Evolutionary conservation across 2,329 filamentous ascomycete genomes (phyloP), one percentile per base, ranked within the genome.

Genomic region (Aspergillus sp.): DNA sequence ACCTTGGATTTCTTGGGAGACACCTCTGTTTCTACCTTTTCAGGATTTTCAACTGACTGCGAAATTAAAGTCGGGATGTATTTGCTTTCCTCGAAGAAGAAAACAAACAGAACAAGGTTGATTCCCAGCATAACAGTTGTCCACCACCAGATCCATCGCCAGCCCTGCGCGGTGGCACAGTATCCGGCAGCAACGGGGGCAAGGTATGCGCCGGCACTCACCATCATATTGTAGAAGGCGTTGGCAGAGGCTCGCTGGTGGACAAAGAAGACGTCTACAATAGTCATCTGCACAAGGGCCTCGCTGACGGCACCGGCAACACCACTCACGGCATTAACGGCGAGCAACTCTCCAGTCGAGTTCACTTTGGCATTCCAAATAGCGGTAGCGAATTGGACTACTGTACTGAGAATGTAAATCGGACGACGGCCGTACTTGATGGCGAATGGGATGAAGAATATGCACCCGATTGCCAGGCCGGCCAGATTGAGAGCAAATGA

Each of bases 111-210:
- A 2, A 82, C 1, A 0, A 80, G 57, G 9, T 71, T 69, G 23
- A 73, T 54, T 0, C 71, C 71, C 17, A 80, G 68, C 57, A 80
- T 68, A 37, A 81, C 77, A 12, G 72, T 68, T 46, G 67, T 75
- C 73, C 73, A 82, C 79, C 79, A 82, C 73, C 75, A 82, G 8
- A 77, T 73, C 79, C 79, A 83, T 27, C 80, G 70, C 81, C 81
- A 84, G 0, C 78, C 80, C 60, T 79, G 73, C 2, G 66, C 62
- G 0, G 68, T 64, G 0, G 75, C 73, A 15, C 77, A 67, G 41
- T 70, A 73, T 6, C 70, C 72, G 0, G 67, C 58, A 1, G 58
- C 56, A 14, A 63, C 56, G 2, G 58, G 53, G 12, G 56, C 58
- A 1, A 60, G 17, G 14, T 59, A 57, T 7, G 57, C 56, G 0